Base-by-base conservation (phyloP, 768 basidiomycete species). In the Sporobolomyces pararoseus region DNA sequence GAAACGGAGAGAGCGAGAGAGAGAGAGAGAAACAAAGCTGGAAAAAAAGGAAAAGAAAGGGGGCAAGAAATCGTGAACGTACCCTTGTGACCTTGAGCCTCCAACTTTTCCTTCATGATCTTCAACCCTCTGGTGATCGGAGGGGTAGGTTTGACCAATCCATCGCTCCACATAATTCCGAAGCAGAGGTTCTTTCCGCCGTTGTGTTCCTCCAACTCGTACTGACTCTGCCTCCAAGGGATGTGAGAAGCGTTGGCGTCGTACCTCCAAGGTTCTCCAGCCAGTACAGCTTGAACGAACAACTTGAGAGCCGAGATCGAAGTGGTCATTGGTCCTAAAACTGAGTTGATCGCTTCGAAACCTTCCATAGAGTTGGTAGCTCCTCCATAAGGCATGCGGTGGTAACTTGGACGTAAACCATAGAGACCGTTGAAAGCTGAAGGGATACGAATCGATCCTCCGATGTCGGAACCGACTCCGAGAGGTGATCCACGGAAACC, bases 361-460 rank as follows among this genome's bases (percentile, higher is more conserved):
- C 90, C 72, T 77, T 87, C 84, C 32, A 86, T 75, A 2, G 86
- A 84, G 78, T 88, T 89, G 4, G 83, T 80, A 7, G 85, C 84
- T 27, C 86, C 86, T n/a, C 49, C 64, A 39, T 73, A 90, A 0
- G 90, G 90, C 3, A 90, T 78, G 29, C 90, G 85, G 46, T 84
- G 81, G 73, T 83, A 88, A 21, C 87, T 88, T 0, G 88, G 88
- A 7, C 86, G 83, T 31, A 92, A 80, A 13, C 86, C 86, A 77
- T 90, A 93, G 13, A 88, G 71, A 2, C 88, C 88, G 74, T 85
- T 85, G 72, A 89, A 86, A 0, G 83, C 83, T 13, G 86, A 78
- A 9, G 90, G 90, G 65, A 88, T 86, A 88, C 68, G 83, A 35
- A 89, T 84, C 35, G 85, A 86, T 4, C 88, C 88, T 14, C 85